phyloP scores from a whole-genome alignment of 2,329 filamentous ascomycete genomes.

The Aureobasidium melanogenum region DNA sequence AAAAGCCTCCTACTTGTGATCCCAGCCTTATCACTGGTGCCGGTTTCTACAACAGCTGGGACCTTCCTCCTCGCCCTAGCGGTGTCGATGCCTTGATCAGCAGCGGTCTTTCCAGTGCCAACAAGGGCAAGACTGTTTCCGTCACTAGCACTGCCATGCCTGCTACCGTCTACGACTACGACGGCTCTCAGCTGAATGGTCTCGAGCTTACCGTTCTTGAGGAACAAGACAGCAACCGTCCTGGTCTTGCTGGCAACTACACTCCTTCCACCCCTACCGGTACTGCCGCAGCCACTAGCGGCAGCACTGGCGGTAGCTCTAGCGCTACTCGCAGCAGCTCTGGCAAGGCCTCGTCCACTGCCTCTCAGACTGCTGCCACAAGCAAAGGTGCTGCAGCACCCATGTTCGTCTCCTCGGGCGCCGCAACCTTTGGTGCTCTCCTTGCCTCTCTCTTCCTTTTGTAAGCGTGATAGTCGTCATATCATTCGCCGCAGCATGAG shows the following conservation, averaged over 20 bases:
- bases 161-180: conserved; percentile 44
- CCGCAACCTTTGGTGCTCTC: neutral
- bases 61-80: conserved; percentile 56
- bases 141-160: conserved; percentile 46
- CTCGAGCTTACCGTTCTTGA: conserved; percentile 27
- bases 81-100: conserved; percentile 62
- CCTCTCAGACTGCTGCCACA: neutral
- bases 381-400: neutral
- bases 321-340: neutral
- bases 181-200: conserved; percentile 49
- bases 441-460: conserved; percentile 6
- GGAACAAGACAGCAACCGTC: conserved; percentile 4
- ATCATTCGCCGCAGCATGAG: neutral
- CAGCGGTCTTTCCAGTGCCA: conserved; percentile 57
- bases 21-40: conserved; percentile 54
- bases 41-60: conserved; percentile 67
- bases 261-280: neutral
- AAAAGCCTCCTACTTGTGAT: conserved; percentile 53
- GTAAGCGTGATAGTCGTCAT: neutral
- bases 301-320: neutral
- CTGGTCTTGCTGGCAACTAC: conserved; percentile 7
- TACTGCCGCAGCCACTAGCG: neutral
- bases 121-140: conserved; percentile 43
- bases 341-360: neutral
- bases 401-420: neutral